Percentiles rank a stretch among this genome's conserved stretches.
Conservation (phyloP, 73 alveolate genomes). For the Paramecium primaurelia region DNA sequence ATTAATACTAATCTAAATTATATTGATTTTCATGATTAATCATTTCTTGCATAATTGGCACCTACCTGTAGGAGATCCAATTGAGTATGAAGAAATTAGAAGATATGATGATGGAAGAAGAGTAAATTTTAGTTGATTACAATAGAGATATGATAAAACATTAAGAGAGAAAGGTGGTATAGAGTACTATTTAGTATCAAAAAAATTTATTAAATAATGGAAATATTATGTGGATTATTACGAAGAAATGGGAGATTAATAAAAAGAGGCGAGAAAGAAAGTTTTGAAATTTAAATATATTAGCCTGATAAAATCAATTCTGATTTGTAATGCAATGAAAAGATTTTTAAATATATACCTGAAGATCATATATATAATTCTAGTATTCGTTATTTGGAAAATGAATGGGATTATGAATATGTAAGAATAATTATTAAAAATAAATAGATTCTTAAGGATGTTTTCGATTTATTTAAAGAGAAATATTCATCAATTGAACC, state of each 20-base stretch:
- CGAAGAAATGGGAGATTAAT: slow-evolving; percentile 14
- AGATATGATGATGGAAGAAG: slow-evolving; percentile 18
- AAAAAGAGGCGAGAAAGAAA: neutral
- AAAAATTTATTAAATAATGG: slow-evolving; percentile 18
- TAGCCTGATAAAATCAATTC: slow-evolving; percentile 15
- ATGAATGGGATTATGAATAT: slow-evolving; percentile 38
- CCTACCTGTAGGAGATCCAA: neutral
- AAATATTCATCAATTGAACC: neutral
- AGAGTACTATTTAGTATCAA: slow-evolving; percentile 8
- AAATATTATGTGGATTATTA: slow-evolving; percentile 2
- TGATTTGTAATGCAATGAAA: neutral
- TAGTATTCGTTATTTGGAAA: neutral
- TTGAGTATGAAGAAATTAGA: neutral
- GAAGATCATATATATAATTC: slow-evolving; percentile 14
- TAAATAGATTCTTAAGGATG: neutral
- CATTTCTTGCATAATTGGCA: neutral
- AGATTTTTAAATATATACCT: neutral
- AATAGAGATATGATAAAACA: neutral
- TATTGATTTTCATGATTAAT: neutral
- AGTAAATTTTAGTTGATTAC: neutral
- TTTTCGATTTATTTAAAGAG: neutral
- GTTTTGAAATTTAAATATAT: neutral
- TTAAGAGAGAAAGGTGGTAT: slow-evolving; percentile 16
- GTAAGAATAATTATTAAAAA: neutral
- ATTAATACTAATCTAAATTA: neutral